Conservation (phyloP, 2,329 filamentous ascomycete species). For the Colletotrichum aenigma region DNA sequence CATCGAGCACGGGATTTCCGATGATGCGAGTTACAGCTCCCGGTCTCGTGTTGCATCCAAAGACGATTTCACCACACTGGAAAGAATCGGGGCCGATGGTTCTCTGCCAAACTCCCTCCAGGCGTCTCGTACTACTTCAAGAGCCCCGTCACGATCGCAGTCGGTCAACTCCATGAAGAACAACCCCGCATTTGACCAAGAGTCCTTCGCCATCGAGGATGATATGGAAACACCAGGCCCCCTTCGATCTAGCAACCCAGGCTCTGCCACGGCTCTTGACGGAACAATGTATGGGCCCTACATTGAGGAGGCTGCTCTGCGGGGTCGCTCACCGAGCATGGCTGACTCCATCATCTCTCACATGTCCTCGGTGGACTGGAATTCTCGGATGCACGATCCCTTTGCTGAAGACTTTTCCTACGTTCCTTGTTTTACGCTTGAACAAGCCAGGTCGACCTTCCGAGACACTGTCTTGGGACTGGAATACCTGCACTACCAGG, state of each 20-base stretch:
- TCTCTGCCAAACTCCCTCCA: conserved; percentile 44
- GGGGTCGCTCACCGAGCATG: conserved; percentile 78
- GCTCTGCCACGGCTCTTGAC: conserved; percentile 67
- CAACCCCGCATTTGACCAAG: conserved; percentile 9
- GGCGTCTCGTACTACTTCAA: conserved; percentile 46
- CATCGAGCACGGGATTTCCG: conserved; percentile 74
- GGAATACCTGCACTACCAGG: conserved; percentile 90
- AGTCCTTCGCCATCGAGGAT: conserved; percentile 38
- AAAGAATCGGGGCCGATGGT: conserved; percentile 27
- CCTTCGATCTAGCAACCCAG: conserved; percentile 52
- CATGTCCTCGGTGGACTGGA: conserved; percentile 69
- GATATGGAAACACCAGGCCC: conserved; percentile 60
- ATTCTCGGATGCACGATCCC: conserved; percentile 62
- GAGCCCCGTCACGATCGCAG: conserved; percentile 50
- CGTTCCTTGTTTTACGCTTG: conserved; percentile 89
- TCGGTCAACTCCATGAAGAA: conserved; percentile 46
- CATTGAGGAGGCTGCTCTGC: conserved; percentile 56
- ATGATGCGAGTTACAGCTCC: conserved; percentile 49
- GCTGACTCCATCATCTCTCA: conserved; percentile 77
- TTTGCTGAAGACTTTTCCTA: conserved; percentile 90
- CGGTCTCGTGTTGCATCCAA: conserved; percentile 47
- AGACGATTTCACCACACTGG: conserved; percentile 42
- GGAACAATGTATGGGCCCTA: conserved; percentile 81
- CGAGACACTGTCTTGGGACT: conserved; percentile 91
- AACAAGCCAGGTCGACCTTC: conserved; percentile 83